Evolutionary conservation across 164 flowering plant genomes (phyloP).

Genomic region (Magnolia officinalis): DNA sequence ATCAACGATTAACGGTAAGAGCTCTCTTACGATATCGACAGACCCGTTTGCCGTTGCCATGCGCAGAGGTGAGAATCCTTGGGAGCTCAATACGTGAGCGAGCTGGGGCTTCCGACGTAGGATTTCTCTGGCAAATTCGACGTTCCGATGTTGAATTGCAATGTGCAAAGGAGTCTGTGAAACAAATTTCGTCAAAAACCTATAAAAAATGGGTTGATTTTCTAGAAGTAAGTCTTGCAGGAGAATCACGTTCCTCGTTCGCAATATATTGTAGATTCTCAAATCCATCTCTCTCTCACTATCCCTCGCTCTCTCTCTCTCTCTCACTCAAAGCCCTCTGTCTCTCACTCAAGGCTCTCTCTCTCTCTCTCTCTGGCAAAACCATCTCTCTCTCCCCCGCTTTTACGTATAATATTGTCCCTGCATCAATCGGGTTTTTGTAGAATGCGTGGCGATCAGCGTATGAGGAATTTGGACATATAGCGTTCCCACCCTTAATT

Average conservation of each 20-base stretch:
- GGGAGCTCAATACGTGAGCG: conserved; percentile 14
- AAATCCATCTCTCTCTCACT: background rate
- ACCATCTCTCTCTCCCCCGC: too few relatives aligned
- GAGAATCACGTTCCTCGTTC: background rate
- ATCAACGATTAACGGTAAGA: background rate
- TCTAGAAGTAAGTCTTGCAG: background rate
- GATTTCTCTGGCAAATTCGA: conserved; percentile 7
- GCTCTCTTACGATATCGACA: conserved; percentile 9
- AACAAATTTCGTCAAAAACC: background rate
- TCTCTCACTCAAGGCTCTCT: too few relatives aligned
- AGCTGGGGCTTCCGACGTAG: conserved; percentile 12
- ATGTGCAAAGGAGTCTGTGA: conserved; percentile 18
- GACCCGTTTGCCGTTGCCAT: conserved; percentile 25
- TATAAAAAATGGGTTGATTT: conserved; percentile 16
- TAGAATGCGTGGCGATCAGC: too few relatives aligned
- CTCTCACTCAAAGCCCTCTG: too few relatives aligned
- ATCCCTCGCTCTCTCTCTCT: too few relatives aligned
- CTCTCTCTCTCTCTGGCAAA: too few relatives aligned
- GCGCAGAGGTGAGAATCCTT: conserved; percentile 21
- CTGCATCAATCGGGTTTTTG: too few relatives aligned
- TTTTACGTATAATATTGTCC: too few relatives aligned
- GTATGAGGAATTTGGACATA: too few relatives aligned
- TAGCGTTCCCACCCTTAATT: too few relatives aligned
- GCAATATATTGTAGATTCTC: background rate
- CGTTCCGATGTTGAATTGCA: conserved; percentile 14